Evolutionary conservation across 768 basidiomycete species (phyloP), one percentile per base, ranked within the genome.

Genomic region (Kwoniella shandongensis): DNA sequence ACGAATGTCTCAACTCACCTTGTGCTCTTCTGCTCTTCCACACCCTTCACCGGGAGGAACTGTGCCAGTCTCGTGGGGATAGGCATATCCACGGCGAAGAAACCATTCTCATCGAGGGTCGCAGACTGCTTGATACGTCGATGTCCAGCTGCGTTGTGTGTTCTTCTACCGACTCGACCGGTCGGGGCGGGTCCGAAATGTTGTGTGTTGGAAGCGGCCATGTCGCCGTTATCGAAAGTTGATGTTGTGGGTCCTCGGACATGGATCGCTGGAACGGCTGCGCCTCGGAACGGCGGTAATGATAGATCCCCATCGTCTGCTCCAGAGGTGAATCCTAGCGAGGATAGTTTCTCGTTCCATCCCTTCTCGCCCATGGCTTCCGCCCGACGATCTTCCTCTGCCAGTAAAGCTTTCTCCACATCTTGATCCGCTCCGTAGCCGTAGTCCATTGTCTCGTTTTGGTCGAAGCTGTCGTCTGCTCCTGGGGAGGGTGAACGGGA

Each of bases 141-240:
- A 57, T 61, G 68, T n/a, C 64, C 63, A 1, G 58, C 62, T 27
- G 63, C 69, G 36, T 66, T 67, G 30, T 72, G 63, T 7, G 68
- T 66, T 41, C 75, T 51, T 18, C 75, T 46, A 7, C 67, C 58
- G 1, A 76, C 70, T 4, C 70, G 61, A 23, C 75, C 75, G 0
- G 54, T 59, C 2, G 75, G 75, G n/a, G 75, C 73, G 4, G 72
- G 75, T 25, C 75, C 75, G 44, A 73, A 76, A 42, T 76, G 75
- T 38, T 68, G 69, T 1, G 72, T 74, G 0, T 58, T 36, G 3
- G 68, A 60, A 15, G 59, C 17, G 12, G 23, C 36, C 26, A 67
- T 38, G 32, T 57, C 54, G 2, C 41, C 53, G 17, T 55, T 22
- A 25, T 57, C 5, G 27, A 54, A 1, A 18, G 57, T 53, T 13